These are phyloP conservation scores for Aspergillus hortae DNA, from an alignment of 2,329 filamentous ascomycete species.

Conservation along the genomic window DNA sequence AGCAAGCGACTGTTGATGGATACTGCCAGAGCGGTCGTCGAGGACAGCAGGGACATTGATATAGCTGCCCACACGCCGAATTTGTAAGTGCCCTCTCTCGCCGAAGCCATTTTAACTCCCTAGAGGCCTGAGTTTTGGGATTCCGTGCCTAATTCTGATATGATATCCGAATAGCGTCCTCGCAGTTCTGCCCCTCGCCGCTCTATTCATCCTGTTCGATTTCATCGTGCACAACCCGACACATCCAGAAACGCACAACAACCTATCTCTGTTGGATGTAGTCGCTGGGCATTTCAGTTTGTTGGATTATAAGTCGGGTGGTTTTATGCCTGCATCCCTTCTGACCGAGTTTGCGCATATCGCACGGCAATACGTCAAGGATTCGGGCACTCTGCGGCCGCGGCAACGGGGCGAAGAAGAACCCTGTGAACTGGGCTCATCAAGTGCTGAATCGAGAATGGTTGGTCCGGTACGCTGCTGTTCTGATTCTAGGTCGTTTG, in stretches of 20 bases:
- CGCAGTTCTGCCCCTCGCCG: conserved; percentile 35
- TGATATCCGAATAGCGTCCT: conserved; percentile 19
- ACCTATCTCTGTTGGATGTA: conserved; percentile 41
- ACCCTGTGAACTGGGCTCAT: too few relatives aligned
- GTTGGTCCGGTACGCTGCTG: too few relatives aligned
- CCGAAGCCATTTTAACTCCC: too few relatives aligned
- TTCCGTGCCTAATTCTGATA: neutral
- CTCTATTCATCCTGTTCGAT: conserved; percentile 43
- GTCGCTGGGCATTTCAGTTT: conserved; percentile 43
- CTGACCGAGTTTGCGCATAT: conserved; percentile 42
- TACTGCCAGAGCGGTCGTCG: conserved; percentile 29
- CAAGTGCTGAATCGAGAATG: too few relatives aligned
- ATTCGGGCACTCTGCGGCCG: too few relatives aligned
- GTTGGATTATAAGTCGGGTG: conserved; percentile 37
- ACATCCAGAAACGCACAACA: conserved; percentile 32
- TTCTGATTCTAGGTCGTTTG: too few relatives aligned
- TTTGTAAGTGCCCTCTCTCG: conserved; percentile 26
- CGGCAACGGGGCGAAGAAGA: too few relatives aligned
- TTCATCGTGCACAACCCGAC: conserved; percentile 38
- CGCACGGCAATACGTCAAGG: conserved; percentile 38
- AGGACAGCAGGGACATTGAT: conserved; percentile 32
- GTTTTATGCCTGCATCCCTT: conserved; percentile 35
- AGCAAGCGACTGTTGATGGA: conserved; percentile 20
- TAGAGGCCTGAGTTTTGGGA: too few relatives aligned
- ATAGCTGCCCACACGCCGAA: conserved; percentile 29